A percentile compares a stretch with the other conserved stretches of the same genome.
These are phyloP conservation scores for Cryptococcus sp. DNA, from an alignment of 1,284 basidiomycete species.

Conservation along the genomic window DNA sequence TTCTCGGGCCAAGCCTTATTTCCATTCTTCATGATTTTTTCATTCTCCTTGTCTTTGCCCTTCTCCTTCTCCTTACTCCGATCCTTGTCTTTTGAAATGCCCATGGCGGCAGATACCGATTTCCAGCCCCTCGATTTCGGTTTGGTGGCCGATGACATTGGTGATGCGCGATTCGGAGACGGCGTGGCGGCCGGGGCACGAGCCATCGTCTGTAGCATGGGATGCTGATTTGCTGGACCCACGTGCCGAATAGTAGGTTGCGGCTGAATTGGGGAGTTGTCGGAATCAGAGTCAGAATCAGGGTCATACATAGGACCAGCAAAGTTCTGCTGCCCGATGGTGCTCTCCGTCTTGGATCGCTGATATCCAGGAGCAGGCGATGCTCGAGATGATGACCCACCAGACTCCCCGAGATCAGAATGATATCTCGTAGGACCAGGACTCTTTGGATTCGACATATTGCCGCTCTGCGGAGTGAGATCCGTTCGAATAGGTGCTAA, in stretches of 20 bases:
- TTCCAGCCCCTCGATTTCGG: constrained; percentile 3
- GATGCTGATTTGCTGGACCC: background rate
- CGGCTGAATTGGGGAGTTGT: background rate
- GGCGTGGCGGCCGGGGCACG: constrained; percentile 1
- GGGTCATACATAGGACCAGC: background rate
- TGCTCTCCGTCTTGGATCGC: background rate
- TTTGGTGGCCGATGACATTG: constrained; percentile 17
- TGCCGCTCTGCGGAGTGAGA: background rate
- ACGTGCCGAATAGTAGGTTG: background rate
- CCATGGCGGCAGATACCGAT: background rate
- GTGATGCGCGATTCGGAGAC: constrained; percentile 17
- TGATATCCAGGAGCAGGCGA: background rate
- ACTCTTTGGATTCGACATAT: background rate
- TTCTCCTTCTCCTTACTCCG: constrained; percentile 17
- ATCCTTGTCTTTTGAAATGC: constrained; percentile 10
- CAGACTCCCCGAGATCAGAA: no score
- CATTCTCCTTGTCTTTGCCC: constrained; percentile 5
- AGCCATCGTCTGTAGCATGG: background rate
- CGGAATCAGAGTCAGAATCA: background rate
- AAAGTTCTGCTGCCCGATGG: background rate
- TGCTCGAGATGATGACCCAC: background rate
- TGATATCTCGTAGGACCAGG: background rate
- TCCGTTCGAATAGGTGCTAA: background rate
- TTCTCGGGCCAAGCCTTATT: constrained; percentile 17
- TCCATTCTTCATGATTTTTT: constrained; percentile 1